These are phyloP conservation scores for Xylogone sp. DNA, from an alignment of 2,329 filamentous ascomycete species.

Conservation along the genomic window DNA sequence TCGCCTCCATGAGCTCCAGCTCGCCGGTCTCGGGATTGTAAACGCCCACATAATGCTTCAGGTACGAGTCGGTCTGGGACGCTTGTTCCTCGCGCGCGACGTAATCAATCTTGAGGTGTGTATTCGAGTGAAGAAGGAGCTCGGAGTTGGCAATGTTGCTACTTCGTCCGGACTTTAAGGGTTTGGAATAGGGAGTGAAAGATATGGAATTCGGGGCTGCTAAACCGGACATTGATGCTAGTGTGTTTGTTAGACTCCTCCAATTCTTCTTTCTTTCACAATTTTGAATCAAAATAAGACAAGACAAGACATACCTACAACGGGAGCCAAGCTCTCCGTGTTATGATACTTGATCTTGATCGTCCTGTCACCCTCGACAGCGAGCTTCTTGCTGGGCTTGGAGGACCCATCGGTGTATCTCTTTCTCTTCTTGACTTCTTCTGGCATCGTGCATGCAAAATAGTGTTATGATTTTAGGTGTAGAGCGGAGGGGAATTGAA, in stretches of 20 bases:
- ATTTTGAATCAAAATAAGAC: not conserved
- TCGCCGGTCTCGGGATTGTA: constrained; percentile 58
- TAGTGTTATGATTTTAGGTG: too few relatives aligned
- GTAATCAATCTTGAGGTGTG: constrained; percentile 56
- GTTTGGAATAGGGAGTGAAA: constrained; percentile 27
- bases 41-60: constrained; percentile 63
- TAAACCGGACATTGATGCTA: constrained; percentile 31
- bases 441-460: constrained; percentile 24
- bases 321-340: constrained; percentile 45
- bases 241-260: constrained; percentile 5
- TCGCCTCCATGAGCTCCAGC: constrained; percentile 58
- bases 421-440: constrained; percentile 45
- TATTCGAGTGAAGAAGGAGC: constrained; percentile 54
- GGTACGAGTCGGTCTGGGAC: constrained; percentile 35
- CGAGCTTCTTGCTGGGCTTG: constrained; percentile 49
- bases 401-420: constrained; percentile 35
- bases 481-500: too few relatives aligned
- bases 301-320: constrained; percentile 42
- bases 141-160: constrained; percentile 34
- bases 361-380: constrained; percentile 34
- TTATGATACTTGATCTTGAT: constrained; percentile 44
- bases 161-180: constrained; percentile 19
- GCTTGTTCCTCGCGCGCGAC: constrained; percentile 50
- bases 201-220: constrained; percentile 25
- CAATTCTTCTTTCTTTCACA: not conserved